A percentile compares a stretch with the other conserved stretches of the same genome.
Evolutionary conservation across 192 early-diverging fungal species (phyloP).

Genomic region (Oehlia diaphana): DNA sequence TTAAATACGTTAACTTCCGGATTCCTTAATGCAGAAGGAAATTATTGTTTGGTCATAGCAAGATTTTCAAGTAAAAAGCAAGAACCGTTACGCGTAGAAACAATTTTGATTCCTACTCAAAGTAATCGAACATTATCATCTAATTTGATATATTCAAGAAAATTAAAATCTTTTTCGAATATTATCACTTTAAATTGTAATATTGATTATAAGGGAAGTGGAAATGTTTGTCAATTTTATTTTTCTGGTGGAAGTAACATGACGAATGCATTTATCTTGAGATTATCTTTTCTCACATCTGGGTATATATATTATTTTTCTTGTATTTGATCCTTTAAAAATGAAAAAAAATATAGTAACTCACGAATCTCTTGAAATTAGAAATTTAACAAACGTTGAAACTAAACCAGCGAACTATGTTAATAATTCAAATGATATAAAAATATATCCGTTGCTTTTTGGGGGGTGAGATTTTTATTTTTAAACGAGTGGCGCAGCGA

Average conservation of each 20-base stretch:
- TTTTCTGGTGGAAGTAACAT: not conserved
- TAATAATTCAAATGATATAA: not conserved
- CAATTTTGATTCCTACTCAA: not conserved
- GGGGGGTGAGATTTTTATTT: not conserved
- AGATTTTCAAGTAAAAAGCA: not conserved
- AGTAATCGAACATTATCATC: not conserved
- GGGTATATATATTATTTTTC: not conserved
- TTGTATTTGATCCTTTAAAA: not conserved
- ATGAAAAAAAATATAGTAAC: not conserved
- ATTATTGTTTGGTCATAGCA: not conserved
- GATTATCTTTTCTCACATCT: not conserved
- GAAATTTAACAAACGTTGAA: not conserved
- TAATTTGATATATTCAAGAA: not conserved
- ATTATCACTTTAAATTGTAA: not conserved
- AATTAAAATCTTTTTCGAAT: not conserved
- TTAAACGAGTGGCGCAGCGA: not conserved
- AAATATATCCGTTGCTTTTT: not conserved
- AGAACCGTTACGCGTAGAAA: not conserved
- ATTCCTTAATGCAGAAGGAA: not conserved
- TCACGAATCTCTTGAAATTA: not conserved
- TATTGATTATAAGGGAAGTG: not conserved
- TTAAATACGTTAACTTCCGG: not conserved
- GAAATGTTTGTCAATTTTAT: not conserved
- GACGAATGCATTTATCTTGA: not conserved
- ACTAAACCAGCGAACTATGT: not conserved